Conservation (phyloP, 352 stramenopile species). For the Elongisporangium undulatum region DNA sequence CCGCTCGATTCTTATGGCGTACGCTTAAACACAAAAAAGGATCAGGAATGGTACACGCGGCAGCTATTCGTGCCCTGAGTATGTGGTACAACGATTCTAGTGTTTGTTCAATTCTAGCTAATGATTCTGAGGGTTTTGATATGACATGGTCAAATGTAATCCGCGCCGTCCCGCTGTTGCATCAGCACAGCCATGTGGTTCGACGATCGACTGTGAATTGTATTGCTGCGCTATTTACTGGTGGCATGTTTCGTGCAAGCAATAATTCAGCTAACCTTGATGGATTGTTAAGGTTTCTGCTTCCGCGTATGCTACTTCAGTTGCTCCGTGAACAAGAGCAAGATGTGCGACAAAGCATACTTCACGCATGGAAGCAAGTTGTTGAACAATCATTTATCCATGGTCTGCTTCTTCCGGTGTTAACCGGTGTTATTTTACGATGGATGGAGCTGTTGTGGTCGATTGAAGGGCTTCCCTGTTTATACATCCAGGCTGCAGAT, state of each 20-base stretch:
- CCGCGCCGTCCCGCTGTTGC: conserved; percentile 43
- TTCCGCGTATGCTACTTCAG: conserved; percentile 58
- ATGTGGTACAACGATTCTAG: conserved; percentile 30
- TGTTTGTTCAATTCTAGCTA: conserved; percentile 19
- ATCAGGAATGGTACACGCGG: conserved; percentile 26
- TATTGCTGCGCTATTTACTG: conserved; percentile 36
- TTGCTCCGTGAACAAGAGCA: conserved; percentile 42
- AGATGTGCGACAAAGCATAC: conserved; percentile 17
- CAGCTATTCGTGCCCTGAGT: conserved; percentile 26
- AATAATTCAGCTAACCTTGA: not conserved
- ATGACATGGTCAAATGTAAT: conserved; percentile 28
- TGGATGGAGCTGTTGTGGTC: conserved; percentile 63
- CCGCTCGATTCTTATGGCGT: conserved; percentile 37
- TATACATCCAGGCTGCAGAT: conserved; percentile 21
- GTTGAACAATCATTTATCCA: conserved; percentile 19
- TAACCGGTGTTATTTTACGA: conserved; percentile 12
- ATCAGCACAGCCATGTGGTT: conserved; percentile 44
- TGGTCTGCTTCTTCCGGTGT: conserved; percentile 13
- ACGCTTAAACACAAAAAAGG: conserved; percentile 19
- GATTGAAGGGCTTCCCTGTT: conserved; percentile 14
- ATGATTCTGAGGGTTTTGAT: conserved; percentile 12
- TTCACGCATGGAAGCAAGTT: conserved; percentile 36
- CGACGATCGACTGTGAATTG: conserved; percentile 40
- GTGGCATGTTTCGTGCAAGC: conserved; percentile 1
- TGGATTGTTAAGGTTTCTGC: conserved; percentile 20